These are phyloP conservation scores for Botrytis tulipae DNA, from an alignment of 2,329 filamentous ascomycete genomes.

Conservation along the genomic window DNA sequence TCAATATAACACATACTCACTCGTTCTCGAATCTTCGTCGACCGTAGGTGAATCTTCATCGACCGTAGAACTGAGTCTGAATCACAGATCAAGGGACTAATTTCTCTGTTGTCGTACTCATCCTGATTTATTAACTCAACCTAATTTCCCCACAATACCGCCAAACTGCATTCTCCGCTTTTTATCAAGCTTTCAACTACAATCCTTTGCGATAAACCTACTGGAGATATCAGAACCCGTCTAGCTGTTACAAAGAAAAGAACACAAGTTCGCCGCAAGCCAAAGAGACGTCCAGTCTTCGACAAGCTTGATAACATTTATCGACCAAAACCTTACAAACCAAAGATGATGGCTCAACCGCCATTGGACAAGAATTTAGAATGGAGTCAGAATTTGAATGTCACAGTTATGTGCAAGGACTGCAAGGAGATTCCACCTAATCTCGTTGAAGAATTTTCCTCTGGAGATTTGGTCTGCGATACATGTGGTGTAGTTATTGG, in stretches of 20 bases:
- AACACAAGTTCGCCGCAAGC: conserved; percentile 40
- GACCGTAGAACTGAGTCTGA: background rate
- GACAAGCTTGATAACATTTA: conserved; percentile 47
- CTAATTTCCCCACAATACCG: conserved; percentile 42
- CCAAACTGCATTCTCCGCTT: conserved; percentile 70
- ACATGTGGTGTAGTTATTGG: conserved; percentile 89
- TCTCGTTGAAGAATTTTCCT: conserved; percentile 87
- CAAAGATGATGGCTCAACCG: conserved; percentile 49
- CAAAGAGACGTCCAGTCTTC: conserved; percentile 43
- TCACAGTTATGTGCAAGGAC: conserved; percentile 81
- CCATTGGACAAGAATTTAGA: conserved; percentile 29
- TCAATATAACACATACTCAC: conserved; percentile 1
- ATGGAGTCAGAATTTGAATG: conserved; percentile 72
- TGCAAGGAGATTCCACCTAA: conserved; percentile 92
- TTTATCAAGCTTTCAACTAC: conserved; percentile 57
- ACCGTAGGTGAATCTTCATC: background rate
- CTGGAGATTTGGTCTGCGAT: conserved; percentile 87
- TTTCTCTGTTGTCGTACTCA: conserved; percentile 23
- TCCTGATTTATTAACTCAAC: conserved; percentile 20
- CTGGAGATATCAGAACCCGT: conserved; percentile 35
- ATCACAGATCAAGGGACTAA: background rate
- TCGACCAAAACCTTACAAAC: conserved; percentile 43
- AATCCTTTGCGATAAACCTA: conserved; percentile 42
- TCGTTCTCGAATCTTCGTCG: background rate
- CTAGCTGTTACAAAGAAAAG: conserved; percentile 37